Evolutionary conservation across 1,139 yeast genomes (phyloP).

Genomic region (Candida sojae): DNA sequence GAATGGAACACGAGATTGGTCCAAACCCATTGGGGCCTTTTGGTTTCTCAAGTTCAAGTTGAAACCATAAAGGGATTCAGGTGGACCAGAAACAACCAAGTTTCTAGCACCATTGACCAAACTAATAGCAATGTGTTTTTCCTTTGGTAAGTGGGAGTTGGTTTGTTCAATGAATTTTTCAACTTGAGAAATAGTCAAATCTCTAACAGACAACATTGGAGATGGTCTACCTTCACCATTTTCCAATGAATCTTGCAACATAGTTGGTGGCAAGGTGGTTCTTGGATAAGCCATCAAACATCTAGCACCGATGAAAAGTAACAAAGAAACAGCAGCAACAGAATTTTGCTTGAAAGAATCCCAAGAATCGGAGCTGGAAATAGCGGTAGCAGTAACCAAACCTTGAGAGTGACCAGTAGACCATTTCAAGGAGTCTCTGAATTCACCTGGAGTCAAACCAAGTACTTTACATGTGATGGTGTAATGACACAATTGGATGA

Average conservation of each 20-base stretch:
- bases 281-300: conserved; percentile 89
- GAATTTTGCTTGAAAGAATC: conserved; percentile 72
- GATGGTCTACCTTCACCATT: conserved; percentile 96
- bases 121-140: conserved; percentile 88
- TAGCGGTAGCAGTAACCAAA: conserved; percentile 87
- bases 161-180: conserved; percentile 80
- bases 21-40: conserved; percentile 92
- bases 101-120: conserved; percentile 94
- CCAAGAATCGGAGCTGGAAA: conserved; percentile 88
- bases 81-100: conserved; percentile 96
- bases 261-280: conserved; percentile 92
- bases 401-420: conserved; percentile 99
- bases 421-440: conserved; percentile 68
- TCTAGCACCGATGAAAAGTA: conserved; percentile 93
- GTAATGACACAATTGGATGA: conserved; percentile 92
- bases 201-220: conserved; percentile 95
- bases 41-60: conserved; percentile 89
- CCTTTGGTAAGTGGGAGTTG: conserved; percentile 88
- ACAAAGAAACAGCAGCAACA: conserved; percentile 75
- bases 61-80: conserved; percentile 96
- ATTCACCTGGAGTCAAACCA: conserved; percentile 88
- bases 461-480: conserved; percentile 83
- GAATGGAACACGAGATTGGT: conserved; percentile 91
- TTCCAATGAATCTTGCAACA: conserved; percentile 88
- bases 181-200: conserved; percentile 77